Conservation (phyloP, 768 basidiomycete genomes). For the Mycena crocata region DNA sequence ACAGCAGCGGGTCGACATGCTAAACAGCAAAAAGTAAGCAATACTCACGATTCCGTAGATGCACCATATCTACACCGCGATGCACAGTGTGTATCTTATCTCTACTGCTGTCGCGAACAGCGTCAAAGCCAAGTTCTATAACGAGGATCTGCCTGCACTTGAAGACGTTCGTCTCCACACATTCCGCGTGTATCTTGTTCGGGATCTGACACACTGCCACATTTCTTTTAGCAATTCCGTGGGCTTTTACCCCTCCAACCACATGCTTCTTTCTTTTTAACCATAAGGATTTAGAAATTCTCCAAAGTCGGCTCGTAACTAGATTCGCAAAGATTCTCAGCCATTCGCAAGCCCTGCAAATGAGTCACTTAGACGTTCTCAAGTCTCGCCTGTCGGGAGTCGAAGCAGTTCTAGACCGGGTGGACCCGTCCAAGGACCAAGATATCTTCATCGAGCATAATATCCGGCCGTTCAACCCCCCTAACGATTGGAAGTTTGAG, state of each 20-base stretch:
- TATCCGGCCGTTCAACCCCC: constrained; percentile 69
- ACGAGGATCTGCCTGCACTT: constrained; percentile 72
- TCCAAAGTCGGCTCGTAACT: constrained; percentile 73
- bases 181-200: constrained; percentile 17
- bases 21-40: constrained; percentile 82
- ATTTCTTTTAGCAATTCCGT: constrained; percentile 75
- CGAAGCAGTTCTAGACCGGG: constrained; percentile 59
- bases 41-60: neutral
- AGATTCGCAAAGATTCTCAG: constrained; percentile 66
- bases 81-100: constrained; percentile 73
- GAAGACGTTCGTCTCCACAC: constrained; percentile 70
- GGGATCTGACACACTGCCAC: constrained; percentile 25
- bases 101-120: constrained; percentile 77
- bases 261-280: constrained; percentile 1
- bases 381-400: constrained; percentile 62
- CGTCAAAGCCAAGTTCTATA: constrained; percentile 77
- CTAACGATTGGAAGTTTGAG: constrained; percentile 80
- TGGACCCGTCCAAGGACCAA: constrained; percentile 74
- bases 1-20: constrained; percentile 82
- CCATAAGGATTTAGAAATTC: constrained; percentile 60
- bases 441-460: constrained; percentile 80
- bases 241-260: constrained; percentile 40
- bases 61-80: constrained; percentile 7
- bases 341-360: constrained; percentile 70
- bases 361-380: constrained; percentile 67